Evolutionary conservation across 495 filamentous ascomycete species (phyloP).

Genomic region (Pseudoneurospora amorphoporcata): DNA sequence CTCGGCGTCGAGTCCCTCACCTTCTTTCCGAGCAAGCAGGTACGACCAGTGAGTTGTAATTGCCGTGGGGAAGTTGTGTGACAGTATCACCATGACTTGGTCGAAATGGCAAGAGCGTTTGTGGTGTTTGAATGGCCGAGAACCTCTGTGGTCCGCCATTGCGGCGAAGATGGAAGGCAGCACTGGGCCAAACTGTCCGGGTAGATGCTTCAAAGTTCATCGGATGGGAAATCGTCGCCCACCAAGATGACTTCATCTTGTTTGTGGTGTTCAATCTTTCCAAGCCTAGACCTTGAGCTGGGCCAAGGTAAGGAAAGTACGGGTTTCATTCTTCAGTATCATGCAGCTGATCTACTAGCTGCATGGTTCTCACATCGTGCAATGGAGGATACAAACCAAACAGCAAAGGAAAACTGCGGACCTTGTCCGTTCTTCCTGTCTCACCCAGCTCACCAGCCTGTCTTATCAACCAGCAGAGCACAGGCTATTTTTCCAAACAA

Average conservation of each 20-base stretch:
- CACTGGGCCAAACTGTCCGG: background rate
- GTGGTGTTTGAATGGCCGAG: background rate
- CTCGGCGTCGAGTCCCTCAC: background rate
- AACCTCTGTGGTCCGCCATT: background rate
- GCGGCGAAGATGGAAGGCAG: background rate
- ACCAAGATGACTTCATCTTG: background rate
- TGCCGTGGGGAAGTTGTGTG: background rate
- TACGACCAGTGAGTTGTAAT: background rate
- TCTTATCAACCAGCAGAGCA: too few relatives aligned
- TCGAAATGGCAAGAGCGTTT: background rate
- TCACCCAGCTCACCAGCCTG: background rate
- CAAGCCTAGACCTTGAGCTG: background rate
- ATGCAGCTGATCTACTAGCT: background rate
- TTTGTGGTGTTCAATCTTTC: background rate
- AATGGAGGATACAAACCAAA: background rate
- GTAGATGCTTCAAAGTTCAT: background rate
- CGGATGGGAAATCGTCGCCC: background rate
- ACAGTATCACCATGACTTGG: background rate
- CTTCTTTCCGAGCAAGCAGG: background rate
- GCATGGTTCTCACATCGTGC: background rate
- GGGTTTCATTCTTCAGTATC: background rate
- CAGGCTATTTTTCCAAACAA: background rate
- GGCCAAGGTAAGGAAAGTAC: background rate
- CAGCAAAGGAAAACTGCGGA: too few relatives aligned
- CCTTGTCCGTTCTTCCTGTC: background rate